phyloP scores from a whole-genome alignment of 1,139 yeast species.

The Magnusiomyces suaveolens region DNA sequence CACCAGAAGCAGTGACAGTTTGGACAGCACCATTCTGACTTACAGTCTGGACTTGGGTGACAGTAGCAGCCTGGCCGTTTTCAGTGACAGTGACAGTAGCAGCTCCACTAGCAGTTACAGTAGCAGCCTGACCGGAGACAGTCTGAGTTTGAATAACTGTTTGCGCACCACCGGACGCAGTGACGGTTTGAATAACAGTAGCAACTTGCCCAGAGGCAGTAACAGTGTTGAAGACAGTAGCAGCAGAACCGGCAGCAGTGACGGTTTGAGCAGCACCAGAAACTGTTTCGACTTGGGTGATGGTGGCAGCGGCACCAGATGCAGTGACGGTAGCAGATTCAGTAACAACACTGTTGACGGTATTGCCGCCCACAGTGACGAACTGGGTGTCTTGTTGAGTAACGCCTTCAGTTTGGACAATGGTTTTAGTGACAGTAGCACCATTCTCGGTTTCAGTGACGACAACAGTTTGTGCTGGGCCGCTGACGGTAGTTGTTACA shows the following conservation, averaged over 20 bases:
- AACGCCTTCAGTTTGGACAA: slow-evolving; percentile 1
- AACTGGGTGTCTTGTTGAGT: slow-evolving; percentile 9
- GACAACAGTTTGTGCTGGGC: slow-evolving; percentile 2
- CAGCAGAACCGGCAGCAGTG: slow-evolving; percentile 12
- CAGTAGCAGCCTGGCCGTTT: slow-evolving; percentile 9
- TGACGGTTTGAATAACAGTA: slow-evolving; percentile 8
- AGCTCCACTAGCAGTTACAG: slow-evolving; percentile 10
- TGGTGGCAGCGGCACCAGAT: no score
- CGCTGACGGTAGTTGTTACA: background rate
- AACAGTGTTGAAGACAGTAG: slow-evolving; percentile 5
- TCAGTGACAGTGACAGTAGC: slow-evolving; percentile 10
- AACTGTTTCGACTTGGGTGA: slow-evolving; percentile 6
- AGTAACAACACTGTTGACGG: background rate
- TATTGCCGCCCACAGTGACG: background rate
- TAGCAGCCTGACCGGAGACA: slow-evolving; percentile 8
- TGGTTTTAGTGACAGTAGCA: slow-evolving; percentile 3
- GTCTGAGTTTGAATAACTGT: slow-evolving; percentile 9
- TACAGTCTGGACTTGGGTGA: slow-evolving; percentile 6
- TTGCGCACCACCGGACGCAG: slow-evolving; percentile 8
- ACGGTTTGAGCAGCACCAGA: slow-evolving; percentile 15
- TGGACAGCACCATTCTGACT: background rate
- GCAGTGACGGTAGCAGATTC: slow-evolving; percentile 4
- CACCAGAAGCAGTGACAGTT: slow-evolving; percentile 9
- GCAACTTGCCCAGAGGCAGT: slow-evolving; percentile 9
- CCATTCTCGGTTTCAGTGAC: background rate